Evolutionary conservation across 1,284 basidiomycete genomes (phyloP).

Genomic region (Mycena sp.): DNA sequence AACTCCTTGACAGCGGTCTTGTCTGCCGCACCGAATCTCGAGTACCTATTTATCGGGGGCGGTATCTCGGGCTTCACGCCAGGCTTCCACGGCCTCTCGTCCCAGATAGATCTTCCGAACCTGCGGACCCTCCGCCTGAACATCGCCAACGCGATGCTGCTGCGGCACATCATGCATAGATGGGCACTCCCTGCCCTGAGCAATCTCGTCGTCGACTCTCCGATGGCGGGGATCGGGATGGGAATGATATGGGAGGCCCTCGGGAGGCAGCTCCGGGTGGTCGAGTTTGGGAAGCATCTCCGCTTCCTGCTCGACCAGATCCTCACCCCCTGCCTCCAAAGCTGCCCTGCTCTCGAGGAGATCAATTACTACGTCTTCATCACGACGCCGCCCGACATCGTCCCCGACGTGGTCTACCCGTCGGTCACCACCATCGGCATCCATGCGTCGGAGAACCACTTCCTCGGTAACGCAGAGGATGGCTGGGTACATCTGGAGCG

Average conservation of each 20-base stretch:
- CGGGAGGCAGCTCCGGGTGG: constrained; percentile 57
- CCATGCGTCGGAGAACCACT: constrained; percentile 14
- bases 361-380: constrained; percentile 69
- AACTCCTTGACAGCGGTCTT: constrained; percentile 68
- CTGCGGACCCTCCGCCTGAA: constrained; percentile 63
- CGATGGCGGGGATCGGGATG: constrained; percentile 46
- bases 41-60: constrained; percentile 67
- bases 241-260: constrained; percentile 58
- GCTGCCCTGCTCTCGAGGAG: constrained; percentile 57
- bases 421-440: constrained; percentile 19
- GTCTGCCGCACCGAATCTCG: constrained; percentile 58
- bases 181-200: constrained; percentile 65
- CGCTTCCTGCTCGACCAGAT: constrained; percentile 60
- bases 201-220: constrained; percentile 58
- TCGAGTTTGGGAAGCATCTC: constrained; percentile 68
- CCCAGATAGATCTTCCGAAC: constrained; percentile 49
- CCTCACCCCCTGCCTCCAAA: constrained; percentile 54
- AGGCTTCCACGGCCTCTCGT: constrained; percentile 36
- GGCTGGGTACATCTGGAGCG: constrained; percentile 20
- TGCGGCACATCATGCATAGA: constrained; percentile 53
- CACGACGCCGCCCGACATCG: constrained; percentile 48
- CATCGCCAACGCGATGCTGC: constrained; percentile 57
- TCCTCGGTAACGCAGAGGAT: not conserved
- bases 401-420: constrained; percentile 19
- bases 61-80: constrained; percentile 44